Conservation (phyloP, 352 stramenopile species). For the Globisporangium paroecandrum region DNA sequence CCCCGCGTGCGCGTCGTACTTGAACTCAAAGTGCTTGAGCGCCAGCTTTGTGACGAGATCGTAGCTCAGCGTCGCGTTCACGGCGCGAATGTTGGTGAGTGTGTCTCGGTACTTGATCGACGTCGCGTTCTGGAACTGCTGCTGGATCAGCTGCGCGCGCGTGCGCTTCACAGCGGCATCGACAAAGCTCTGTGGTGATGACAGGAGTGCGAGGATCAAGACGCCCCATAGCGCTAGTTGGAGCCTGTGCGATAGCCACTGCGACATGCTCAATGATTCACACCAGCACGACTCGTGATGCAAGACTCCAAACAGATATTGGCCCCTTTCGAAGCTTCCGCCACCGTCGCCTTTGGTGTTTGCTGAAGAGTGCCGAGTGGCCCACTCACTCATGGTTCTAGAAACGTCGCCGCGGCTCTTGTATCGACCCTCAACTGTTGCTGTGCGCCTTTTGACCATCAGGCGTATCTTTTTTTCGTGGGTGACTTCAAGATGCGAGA, state of each 20-base stretch:
- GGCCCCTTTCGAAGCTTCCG: neutral
- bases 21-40: conserved; percentile 75
- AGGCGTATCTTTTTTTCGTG: neutral
- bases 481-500: neutral
- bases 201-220: neutral
- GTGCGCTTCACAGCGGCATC: conserved; percentile 14
- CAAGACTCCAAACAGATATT: neutral
- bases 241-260: neutral
- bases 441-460: neutral
- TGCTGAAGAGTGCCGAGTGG: no score
- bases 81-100: conserved; percentile 37
- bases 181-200: neutral
- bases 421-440: neutral
- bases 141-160: conserved; percentile 13
- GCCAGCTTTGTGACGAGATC: conserved; percentile 45
- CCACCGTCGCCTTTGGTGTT: neutral
- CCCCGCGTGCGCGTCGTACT: conserved; percentile 69
- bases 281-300: neutral
- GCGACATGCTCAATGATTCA: neutral
- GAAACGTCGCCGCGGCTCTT: neutral
- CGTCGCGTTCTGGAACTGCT: conserved; percentile 12
- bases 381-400: neutral
- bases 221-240: neutral
- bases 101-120: conserved; percentile 40
- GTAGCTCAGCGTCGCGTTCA: conserved; percentile 45